Evolutionary conservation across 2,329 filamentous ascomycete genomes (phyloP), one percentile per base, ranked within the genome.

Genomic region (Emericellopsis atlantica): DNA sequence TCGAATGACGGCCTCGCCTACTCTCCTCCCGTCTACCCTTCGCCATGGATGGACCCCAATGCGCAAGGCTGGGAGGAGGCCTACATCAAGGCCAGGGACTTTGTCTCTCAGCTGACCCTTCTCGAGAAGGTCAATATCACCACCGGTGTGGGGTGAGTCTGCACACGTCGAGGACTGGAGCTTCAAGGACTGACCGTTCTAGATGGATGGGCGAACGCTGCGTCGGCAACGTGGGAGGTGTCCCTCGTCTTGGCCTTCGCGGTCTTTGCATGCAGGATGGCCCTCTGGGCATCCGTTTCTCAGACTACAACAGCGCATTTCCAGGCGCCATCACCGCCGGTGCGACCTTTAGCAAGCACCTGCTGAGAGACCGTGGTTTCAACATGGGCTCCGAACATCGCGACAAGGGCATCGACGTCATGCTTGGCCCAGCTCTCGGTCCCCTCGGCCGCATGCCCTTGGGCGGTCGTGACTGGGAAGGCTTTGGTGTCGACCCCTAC

Each of bases 101-200:
- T 95, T 52, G 87, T 95, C 36, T 82, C 81, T 9, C 79, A 88
- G 56, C 64, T 95, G 61, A 94, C 87, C 1, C 69, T 95, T 31
- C 56, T 79, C 10, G 89, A 95, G 60, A 95, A 95, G 66, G 87
- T 96, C 60, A 96, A 96, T 59, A 59, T 98, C 48, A 96, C 90
- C 3, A 95, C 89, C 1, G 90, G 90, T 58, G 76, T 83, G 47
- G 88, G 88, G 75, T 90, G 64, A 59, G 78, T 31, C 32, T 16
- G 3, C 36, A 36, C 14, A 23, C 34, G 78, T n/a, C 14, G 33
- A 2, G 8, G 8, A 39, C 23, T 7, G 21, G 21, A 32, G 7
- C 14, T 15, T 34, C 38, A 18, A 41, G 45, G 48, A 31, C 46
- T 37, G 4, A 2, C 10, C 1, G 1, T 4, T 35, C 15, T 26